phyloP scores from a whole-genome alignment of 164 flowering plant species.

The Piper longum region DNA sequence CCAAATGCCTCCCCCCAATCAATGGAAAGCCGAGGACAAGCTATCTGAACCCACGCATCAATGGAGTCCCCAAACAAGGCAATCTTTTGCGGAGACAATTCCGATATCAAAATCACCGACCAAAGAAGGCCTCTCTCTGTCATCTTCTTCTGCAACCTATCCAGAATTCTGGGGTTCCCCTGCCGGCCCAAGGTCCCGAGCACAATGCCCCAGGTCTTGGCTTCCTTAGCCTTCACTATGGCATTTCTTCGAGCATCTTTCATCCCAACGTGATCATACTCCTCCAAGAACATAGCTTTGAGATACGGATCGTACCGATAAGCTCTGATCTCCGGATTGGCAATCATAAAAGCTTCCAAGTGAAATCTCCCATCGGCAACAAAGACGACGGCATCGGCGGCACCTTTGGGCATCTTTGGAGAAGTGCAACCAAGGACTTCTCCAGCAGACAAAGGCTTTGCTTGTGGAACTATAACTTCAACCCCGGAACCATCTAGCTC shows the following conservation, averaged over 20 bases:
- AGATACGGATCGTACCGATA: constrained; percentile 84
- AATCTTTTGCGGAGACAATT: constrained; percentile 60
- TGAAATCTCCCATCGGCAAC: constrained; percentile 97
- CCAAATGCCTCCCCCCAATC: constrained; percentile 94
- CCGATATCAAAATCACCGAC: constrained; percentile 75
- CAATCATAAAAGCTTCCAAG: constrained; percentile 94
- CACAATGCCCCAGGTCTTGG: constrained; percentile 67
- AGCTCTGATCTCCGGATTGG: constrained; percentile 62
- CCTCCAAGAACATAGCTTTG: constrained; percentile 75
- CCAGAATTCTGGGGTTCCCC: constrained; percentile 74
- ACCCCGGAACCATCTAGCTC: constrained; percentile 50
- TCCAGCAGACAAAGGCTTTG: constrained; percentile 81
- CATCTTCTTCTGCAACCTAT: constrained; percentile 63
- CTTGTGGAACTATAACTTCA: constrained; percentile 64
- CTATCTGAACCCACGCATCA: constrained; percentile 97
- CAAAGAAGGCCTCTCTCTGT: constrained; percentile 46
- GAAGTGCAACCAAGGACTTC: constrained; percentile 94
- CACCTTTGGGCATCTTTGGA: constrained; percentile 30
- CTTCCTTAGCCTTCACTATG: constrained; percentile 43
- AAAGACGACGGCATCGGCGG: constrained; percentile 38
- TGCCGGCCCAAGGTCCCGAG: constrained; percentile 94
- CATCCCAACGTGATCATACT: constrained; percentile 89
- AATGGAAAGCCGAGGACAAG: constrained; percentile 88
- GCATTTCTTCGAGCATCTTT: constrained; percentile 61
- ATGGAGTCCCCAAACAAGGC: constrained; percentile 71